These are phyloP conservation scores for Epichloe baconii DNA, from an alignment of 2,329 filamentous ascomycete species.

Conservation along the genomic window DNA sequence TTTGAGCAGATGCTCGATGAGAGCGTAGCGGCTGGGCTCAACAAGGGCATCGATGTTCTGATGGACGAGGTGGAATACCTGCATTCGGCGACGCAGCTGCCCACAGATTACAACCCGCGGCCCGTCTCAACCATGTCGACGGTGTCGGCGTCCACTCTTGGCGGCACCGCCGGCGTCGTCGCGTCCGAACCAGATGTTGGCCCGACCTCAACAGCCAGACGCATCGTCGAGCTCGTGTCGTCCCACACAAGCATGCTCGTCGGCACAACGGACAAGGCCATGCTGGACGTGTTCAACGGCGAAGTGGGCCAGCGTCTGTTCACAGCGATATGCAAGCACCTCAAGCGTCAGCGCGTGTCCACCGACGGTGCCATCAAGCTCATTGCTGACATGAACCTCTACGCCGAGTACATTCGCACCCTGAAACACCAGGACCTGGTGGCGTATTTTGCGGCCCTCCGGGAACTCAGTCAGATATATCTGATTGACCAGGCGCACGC, in stretches of 20 bases:
- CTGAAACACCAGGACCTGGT: constrained; percentile 74
- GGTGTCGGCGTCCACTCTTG: constrained; percentile 7
- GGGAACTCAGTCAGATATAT: constrained; percentile 91
- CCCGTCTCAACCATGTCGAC: constrained; percentile 13
- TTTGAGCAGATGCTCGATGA: constrained; percentile 99
- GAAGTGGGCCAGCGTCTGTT: constrained; percentile 92
- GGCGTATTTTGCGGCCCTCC: constrained; percentile 80
- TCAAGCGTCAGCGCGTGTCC: constrained; percentile 89
- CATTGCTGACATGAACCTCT: constrained; percentile 93
- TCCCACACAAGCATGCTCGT: constrained; percentile 86
- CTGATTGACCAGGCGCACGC: constrained; percentile 74
- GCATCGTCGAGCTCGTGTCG: constrained; percentile 73
- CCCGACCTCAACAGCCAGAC: constrained; percentile 64
- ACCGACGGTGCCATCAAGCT: constrained; percentile 81
- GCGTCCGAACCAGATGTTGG: constrained; percentile 37
- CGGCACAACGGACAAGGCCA: constrained; percentile 93
- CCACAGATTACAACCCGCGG: constrained; percentile 80
- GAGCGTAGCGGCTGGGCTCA: constrained; percentile 84
- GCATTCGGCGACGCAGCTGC: constrained; percentile 72
- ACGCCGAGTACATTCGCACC: constrained; percentile 71
- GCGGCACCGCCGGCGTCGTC: constrained; percentile 18
- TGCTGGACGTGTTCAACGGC: constrained; percentile 96
- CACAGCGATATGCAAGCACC: constrained; percentile 84
- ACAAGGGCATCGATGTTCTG: constrained; percentile 94
- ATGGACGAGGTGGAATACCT: constrained; percentile 98